Evolutionary conservation across 1,284 basidiomycete species (phyloP).

Genomic region (Phellopilus nigrolimitatus): DNA sequence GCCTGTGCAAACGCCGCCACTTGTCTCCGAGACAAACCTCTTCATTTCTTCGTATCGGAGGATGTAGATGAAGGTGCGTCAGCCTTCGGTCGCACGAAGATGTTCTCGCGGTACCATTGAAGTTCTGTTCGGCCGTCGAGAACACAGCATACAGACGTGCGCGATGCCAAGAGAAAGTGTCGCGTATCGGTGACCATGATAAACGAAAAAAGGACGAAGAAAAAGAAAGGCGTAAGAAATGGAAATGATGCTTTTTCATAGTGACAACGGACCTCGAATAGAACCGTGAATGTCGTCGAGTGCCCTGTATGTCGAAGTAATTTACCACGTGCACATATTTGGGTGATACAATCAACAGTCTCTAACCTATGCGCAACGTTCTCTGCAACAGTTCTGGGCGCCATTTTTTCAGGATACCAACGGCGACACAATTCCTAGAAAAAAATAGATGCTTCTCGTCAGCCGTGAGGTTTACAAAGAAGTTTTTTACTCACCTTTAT

Average conservation of each 20-base stretch:
- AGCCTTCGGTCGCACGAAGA: conserved; percentile 39
- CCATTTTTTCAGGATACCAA: conserved; percentile 52
- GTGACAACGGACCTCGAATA: conserved; percentile 51
- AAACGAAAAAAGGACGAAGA: conserved; percentile 5
- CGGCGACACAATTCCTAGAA: conserved; percentile 64
- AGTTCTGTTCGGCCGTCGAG: conserved; percentile 38
- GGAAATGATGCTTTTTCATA: neutral
- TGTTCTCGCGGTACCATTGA: conserved; percentile 55
- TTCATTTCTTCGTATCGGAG: too few relatives aligned
- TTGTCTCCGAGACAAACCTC: too few relatives aligned
- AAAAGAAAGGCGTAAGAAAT: too few relatives aligned
- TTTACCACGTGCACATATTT: neutral
- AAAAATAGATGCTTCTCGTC: too few relatives aligned
- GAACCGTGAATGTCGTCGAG: conserved; percentile 73
- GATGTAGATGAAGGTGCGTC: too few relatives aligned
- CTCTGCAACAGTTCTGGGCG: conserved; percentile 27
- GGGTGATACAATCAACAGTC: neutral
- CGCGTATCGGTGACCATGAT: too few relatives aligned
- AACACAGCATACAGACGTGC: neutral
- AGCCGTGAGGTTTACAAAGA: too few relatives aligned
- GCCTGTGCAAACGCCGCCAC: too few relatives aligned
- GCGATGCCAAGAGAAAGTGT: too few relatives aligned
- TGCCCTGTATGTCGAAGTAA: conserved; percentile 43
- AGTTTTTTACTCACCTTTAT: conserved; percentile 64
- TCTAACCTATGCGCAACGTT: conserved; percentile 48